Conservation (phyloP, 345 rosid species). For the Mangifera indica region DNA sequence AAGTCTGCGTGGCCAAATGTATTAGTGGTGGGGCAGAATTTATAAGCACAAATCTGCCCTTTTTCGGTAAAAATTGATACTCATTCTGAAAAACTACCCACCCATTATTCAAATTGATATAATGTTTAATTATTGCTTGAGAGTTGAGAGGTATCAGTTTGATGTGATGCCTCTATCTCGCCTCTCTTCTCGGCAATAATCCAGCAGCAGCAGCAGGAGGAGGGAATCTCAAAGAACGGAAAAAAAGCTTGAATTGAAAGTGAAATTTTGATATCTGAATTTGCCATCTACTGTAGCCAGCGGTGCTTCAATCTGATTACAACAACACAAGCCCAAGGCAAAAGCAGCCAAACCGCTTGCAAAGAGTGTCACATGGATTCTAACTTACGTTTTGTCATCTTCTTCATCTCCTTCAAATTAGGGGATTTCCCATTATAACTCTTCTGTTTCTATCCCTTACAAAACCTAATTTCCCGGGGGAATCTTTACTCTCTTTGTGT, state of each 20-base stretch:
- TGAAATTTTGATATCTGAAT: neutral
- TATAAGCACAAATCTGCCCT: too few relatives aligned
- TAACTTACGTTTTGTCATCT: slow-evolving; percentile 16
- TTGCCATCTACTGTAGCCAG: too few relatives aligned
- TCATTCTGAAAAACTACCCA: too few relatives aligned
- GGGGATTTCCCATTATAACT: neutral
- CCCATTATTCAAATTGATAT: too few relatives aligned
- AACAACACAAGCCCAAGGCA: slow-evolving; percentile 20
- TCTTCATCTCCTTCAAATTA: slow-evolving; percentile 20
- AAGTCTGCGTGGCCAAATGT: too few relatives aligned
- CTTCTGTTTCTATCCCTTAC: neutral
- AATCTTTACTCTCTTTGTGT: slow-evolving; percentile 21
- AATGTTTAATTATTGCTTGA: too few relatives aligned
- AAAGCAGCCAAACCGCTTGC: slow-evolving; percentile 22
- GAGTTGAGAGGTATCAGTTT: too few relatives aligned
- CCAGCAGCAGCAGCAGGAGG: too few relatives aligned
- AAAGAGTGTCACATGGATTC: slow-evolving; percentile 27
- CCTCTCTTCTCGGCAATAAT: neutral
- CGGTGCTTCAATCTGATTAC: slow-evolving; percentile 18
- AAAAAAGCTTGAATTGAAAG: too few relatives aligned
- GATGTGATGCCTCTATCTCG: neutral
- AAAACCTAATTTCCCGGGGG: slow-evolving; percentile 33
- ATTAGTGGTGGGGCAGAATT: too few relatives aligned
- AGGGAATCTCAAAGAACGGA: too few relatives aligned
- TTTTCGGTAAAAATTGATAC: too few relatives aligned